phyloP scores from a whole-genome alignment of 306 rosid species.

The Glycine latifolia region DNA sequence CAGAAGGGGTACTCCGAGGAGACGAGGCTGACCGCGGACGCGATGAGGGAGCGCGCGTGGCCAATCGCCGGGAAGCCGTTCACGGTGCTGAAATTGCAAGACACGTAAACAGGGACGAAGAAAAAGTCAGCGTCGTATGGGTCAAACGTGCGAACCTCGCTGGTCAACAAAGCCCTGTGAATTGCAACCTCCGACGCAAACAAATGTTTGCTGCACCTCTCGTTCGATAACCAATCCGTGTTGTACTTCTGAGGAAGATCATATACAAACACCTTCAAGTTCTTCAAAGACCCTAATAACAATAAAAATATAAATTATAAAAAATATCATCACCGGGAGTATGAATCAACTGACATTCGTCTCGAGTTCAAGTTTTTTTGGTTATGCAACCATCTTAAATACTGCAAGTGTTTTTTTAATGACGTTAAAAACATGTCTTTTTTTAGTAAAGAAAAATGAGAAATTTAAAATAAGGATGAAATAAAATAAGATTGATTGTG shows the following conservation, averaged over 20 bases:
- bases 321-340: too few species aligned
- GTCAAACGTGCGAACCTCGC: constrained; percentile 72
- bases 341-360: too few species aligned
- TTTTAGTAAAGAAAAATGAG: too few species aligned
- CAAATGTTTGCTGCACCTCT: constrained; percentile 71
- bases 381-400: too few species aligned
- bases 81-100: constrained; percentile 92
- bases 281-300: constrained; percentile 48
- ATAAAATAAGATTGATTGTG: too few species aligned
- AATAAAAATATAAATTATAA: too few species aligned
- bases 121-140: constrained; percentile 89
- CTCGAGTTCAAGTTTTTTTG: too few species aligned
- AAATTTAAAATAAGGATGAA: background rate
- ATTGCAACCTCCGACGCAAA: constrained; percentile 95
- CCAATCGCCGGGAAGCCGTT: constrained; percentile 97
- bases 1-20: constrained; percentile 66
- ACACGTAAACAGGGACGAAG: constrained; percentile 94
- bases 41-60: constrained; percentile 79
- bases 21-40: constrained; percentile 68
- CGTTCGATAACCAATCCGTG: constrained; percentile 74
- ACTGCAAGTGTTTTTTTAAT: too few species aligned
- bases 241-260: constrained; percentile 81
- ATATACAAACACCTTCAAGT: constrained; percentile 70
- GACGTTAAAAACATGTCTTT: too few species aligned
- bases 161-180: constrained; percentile 75